These are phyloP conservation scores for Baorangia bicolor DNA, from an alignment of 768 basidiomycete genomes.

Conservation along the genomic window DNA sequence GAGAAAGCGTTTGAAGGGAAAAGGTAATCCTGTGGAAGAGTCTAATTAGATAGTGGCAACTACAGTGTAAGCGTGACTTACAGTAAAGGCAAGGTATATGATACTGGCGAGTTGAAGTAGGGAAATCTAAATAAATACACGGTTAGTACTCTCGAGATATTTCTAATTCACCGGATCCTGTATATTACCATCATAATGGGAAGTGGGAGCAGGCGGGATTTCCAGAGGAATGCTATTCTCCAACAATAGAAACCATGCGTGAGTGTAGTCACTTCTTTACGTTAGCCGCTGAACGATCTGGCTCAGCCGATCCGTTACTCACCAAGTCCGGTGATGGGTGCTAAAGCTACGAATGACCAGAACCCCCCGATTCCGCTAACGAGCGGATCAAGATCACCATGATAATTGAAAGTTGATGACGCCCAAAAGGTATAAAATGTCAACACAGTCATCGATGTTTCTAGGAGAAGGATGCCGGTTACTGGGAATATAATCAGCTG, in stretches of 20 bases:
- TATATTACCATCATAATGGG: conserved; percentile 18
- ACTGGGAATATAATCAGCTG: conserved; percentile 7
- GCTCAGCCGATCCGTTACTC: not conserved
- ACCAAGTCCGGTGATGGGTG: conserved; percentile 18
- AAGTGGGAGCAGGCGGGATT: not conserved
- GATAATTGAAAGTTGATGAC: not conserved
- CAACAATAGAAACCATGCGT: conserved; percentile 26
- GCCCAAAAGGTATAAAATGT: conserved; percentile 15
- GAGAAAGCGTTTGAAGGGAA: not conserved
- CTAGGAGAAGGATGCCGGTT: conserved; percentile 11
- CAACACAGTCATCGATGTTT: conserved; percentile 12
- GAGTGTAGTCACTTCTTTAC: conserved; percentile 8
- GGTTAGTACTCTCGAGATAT: not conserved
- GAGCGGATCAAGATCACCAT: no score
- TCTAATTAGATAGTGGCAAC: not conserved
- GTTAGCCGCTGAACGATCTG: not conserved
- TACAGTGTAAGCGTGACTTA: not conserved
- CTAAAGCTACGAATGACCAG: not conserved
- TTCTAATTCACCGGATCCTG: not conserved
- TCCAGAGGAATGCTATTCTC: conserved; percentile 15
- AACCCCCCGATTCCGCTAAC: no score
- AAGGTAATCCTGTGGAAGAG: not conserved
- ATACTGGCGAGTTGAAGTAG: conserved; percentile 22
- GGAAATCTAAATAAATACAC: conserved; percentile 12
- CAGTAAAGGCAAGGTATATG: not conserved